A percentile compares a stretch with the other conserved stretches of the same genome.
These are phyloP conservation scores for Polytrichum formosum DNA, from an alignment of 225 moss, liverwort and hornwort genomes.

Conservation along the genomic window DNA sequence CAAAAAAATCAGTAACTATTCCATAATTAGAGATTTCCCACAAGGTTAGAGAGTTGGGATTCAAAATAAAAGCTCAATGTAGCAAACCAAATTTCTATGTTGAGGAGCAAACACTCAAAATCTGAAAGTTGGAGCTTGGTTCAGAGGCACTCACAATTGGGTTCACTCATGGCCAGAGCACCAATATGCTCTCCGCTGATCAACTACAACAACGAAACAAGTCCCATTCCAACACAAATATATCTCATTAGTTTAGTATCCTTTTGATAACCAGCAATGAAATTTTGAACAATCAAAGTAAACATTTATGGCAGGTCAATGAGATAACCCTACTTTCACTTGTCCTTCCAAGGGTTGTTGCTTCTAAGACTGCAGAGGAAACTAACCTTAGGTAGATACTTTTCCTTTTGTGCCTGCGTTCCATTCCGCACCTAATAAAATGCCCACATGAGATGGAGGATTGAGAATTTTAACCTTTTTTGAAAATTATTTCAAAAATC, in stretches of 20 bases:
- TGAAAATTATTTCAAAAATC: no score
- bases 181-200: constrained; percentile 96
- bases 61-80: no score
- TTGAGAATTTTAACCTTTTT: no score
- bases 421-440: constrained; percentile 83
- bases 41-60: no score
- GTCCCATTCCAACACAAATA: constrained; percentile 21
- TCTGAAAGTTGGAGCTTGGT: neutral
- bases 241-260: constrained; percentile 4
- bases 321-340: no score
- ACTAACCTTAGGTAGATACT: constrained; percentile 85
- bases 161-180: constrained; percentile 99
- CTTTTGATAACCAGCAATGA: no score
- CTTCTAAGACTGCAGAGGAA: constrained; percentile 7
- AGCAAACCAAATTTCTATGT: neutral
- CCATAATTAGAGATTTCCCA: no score
- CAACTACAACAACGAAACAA: constrained; percentile 52
- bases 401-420: constrained; percentile 76
- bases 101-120: neutral
- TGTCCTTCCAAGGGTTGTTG: no score
- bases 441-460: neutral
- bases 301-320: no score
- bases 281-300: no score
- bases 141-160: constrained; percentile 71
- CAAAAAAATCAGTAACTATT: neutral